Percentiles rank a stretch among this genome's conserved stretches.
These are phyloP conservation scores for Talaromyces sp. DNA, from an alignment of 2,329 filamentous ascomycete species.

Conservation along the genomic window DNA sequence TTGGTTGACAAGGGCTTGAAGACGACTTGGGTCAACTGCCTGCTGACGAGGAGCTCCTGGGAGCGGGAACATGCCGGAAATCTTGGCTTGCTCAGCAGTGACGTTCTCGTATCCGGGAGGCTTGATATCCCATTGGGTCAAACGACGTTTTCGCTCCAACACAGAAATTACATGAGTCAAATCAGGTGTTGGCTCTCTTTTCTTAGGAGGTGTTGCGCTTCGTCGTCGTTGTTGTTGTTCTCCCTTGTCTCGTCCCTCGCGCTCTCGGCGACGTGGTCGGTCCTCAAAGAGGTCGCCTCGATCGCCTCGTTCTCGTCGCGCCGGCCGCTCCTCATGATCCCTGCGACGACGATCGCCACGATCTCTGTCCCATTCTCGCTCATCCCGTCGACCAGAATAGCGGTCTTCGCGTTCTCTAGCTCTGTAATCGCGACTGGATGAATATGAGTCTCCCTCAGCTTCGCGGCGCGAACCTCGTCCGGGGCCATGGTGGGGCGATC, in stretches of 20 bases:
- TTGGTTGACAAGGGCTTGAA: constrained; percentile 94
- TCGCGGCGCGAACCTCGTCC: constrained; percentile 63
- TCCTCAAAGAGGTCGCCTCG: constrained; percentile 38
- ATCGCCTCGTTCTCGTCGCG: constrained; percentile 58
- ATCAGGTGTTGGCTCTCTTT: constrained; percentile 93
- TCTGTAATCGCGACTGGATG: constrained; percentile 85
- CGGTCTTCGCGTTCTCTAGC: constrained; percentile 91
- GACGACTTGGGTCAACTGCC: constrained; percentile 87
- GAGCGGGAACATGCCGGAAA: constrained; percentile 98
- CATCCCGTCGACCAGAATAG: constrained; percentile 70
- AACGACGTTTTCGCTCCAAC: constrained; percentile 78
- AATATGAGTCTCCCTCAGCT: constrained; percentile 75
- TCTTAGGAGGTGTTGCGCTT: constrained; percentile 80
- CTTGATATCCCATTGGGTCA: constrained; percentile 99
- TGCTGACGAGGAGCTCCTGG: constrained; percentile 93
- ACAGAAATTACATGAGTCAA: constrained; percentile 81
- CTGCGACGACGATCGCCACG: constrained; percentile 56
- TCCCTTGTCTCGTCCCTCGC: constrained; percentile 37
- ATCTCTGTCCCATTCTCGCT: constrained; percentile 76
- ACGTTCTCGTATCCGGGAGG: constrained; percentile 97
- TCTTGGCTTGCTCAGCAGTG: constrained; percentile 95
- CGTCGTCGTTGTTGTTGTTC: constrained; percentile 56
- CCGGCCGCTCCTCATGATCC: constrained; percentile 62
- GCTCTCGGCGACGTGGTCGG: constrained; percentile 34
- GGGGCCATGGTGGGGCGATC: constrained; percentile 75